Evolutionary conservation across 2,329 filamentous ascomycete genomes (phyloP), one percentile per base, ranked within the genome.

Genomic region (Passalora sequoiae): DNA sequence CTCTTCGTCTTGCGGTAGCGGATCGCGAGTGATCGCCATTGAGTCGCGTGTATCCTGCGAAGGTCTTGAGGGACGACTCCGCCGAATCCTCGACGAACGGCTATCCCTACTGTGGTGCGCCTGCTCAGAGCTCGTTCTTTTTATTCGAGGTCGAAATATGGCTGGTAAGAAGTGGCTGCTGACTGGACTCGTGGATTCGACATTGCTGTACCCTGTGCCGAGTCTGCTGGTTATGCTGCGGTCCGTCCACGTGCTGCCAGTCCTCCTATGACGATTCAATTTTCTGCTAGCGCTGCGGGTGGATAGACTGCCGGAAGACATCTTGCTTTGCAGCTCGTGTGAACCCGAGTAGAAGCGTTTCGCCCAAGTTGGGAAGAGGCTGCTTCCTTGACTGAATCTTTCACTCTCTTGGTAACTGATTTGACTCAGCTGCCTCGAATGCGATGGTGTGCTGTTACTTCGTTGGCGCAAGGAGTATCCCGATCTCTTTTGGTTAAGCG

Each of bases 341-440:
- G 51, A 55, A 3, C 60, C 57, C 15, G 51, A 54, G 50, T 66
- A 66, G 47, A 63, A 66, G 15, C 57, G 53, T 40, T 56, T 65
- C 8, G 62, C 63, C 63, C 63, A 66, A 3, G 51, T 53, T 6
- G 63, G 63, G 40, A 66, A 65, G 19, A 64, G 47, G 31, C 44
- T 56, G 39, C 56, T 63, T 15, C 53, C 57, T 16, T 51, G 46
- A 38, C 52, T 55, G 30, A 33, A 42, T 30, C 47, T 40, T 3
- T 63, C 58, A 33, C 53, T 61, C 9, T 60, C 58, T 16, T 49
- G 41, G 28, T 55, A 54, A 37, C 56, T 59, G 44, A 57, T 47
- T 31, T 60, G 55, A 33, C 58, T 64, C 9, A 57, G 50, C 12
- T 58, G 53, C 15, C 60, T 45, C 4, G 59, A 60, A 24, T 56